phyloP scores from a whole-genome alignment of 2,329 filamentous ascomycete genomes.

The Myriosclerotinia duriaeana region DNA sequence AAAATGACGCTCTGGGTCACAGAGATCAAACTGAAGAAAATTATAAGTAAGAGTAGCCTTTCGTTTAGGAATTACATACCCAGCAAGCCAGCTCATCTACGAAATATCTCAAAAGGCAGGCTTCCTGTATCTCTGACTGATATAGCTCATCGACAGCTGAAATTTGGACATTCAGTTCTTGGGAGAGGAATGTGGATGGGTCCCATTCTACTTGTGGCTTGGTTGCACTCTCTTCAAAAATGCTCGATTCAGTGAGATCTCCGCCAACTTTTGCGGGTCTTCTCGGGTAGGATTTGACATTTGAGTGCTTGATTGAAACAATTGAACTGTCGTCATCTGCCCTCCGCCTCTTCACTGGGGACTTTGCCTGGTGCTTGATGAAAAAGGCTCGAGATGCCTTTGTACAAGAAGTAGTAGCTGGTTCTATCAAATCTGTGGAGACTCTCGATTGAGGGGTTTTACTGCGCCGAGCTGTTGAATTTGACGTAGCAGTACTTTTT shows the following conservation, averaged over 20 bases:
- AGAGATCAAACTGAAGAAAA: constrained; percentile 43
- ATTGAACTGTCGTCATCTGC: constrained; percentile 20
- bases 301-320: constrained; percentile 10
- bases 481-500: constrained; percentile 1
- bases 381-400: constrained; percentile 2
- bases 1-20: constrained; percentile 46
- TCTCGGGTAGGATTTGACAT: constrained; percentile 18
- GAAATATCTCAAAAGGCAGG: constrained; percentile 35
- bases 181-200: background rate
- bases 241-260: background rate
- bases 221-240: background rate
- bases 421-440: background rate
- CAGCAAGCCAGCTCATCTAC: constrained; percentile 35
- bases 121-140: constrained; percentile 30
- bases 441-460: background rate
- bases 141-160: constrained; percentile 7
- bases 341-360: constrained; percentile 21
- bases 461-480: background rate
- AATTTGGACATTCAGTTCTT: background rate
- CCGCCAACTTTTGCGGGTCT: constrained; percentile 10
- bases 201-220: background rate
- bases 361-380: constrained; percentile 7
- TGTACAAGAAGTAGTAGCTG: background rate
- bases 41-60: background rate
- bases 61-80: constrained; percentile 26